A percentile compares a stretch with the other conserved stretches of the same genome.
Evolutionary conservation across 768 basidiomycete genomes (phyloP).

Genomic region (Clitopilus passeckerianus): DNA sequence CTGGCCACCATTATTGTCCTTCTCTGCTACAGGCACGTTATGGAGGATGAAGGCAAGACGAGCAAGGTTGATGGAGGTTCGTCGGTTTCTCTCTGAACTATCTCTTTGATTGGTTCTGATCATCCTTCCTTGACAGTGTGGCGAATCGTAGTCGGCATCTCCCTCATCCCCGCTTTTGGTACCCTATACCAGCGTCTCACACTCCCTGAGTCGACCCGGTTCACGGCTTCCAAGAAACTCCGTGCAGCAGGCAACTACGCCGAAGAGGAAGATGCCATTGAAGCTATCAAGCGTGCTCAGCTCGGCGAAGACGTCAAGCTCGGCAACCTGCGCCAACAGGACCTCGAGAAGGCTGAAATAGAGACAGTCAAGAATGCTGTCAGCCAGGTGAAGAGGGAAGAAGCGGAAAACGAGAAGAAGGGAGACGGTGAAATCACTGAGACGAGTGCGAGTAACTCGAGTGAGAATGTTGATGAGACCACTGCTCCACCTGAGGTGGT

Average conservation of each 20-base stretch:
- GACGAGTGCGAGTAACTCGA: not conserved
- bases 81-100: slow-evolving; percentile 11
- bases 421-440: not conserved
- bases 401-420: slow-evolving; percentile 6
- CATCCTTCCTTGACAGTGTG: slow-evolving; percentile 39
- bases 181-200: slow-evolving; percentile 76
- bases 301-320: slow-evolving; percentile 20
- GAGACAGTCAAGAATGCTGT: slow-evolving; percentile 16
- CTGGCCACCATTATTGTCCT: slow-evolving; percentile 62
- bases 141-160: slow-evolving; percentile 71
- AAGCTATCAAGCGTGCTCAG: slow-evolving; percentile 29
- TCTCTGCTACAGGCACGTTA: slow-evolving; percentile 54
- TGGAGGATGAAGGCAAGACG: slow-evolving; percentile 53
- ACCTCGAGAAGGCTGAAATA: slow-evolving; percentile 8
- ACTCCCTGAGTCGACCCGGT: slow-evolving; percentile 64
- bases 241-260: slow-evolving; percentile 8
- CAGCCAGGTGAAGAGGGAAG: slow-evolving; percentile 4
- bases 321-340: slow-evolving; percentile 2
- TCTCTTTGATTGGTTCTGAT: not conserved
- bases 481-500: slow-evolving; percentile 14
- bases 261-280: slow-evolving; percentile 20
- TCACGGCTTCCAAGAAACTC: slow-evolving; percentile 34
- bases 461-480: slow-evolving; percentile 7
- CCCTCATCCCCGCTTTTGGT: slow-evolving; percentile 68
- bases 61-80: slow-evolving; percentile 68